phyloP scores from a whole-genome alignment of 345 rosid species.

The Bruguiera sexangula region DNA sequence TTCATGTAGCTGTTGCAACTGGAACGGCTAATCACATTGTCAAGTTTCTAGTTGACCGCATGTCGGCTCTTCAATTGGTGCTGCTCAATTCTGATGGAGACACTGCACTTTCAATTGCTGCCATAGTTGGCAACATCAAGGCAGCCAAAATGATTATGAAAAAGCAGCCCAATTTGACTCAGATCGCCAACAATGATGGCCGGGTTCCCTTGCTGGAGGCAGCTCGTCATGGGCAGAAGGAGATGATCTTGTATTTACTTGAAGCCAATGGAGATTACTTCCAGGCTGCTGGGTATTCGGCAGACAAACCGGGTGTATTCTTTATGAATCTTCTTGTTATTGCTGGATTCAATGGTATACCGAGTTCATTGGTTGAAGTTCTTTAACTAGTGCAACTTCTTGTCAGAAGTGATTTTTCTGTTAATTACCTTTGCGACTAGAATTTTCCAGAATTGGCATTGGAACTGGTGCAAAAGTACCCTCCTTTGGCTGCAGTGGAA shows the following conservation, averaged over 20 bases:
- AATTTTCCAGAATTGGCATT: conserved; percentile 8
- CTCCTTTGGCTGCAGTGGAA: not conserved
- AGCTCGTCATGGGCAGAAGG: conserved; percentile 12
- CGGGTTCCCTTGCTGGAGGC: no score
- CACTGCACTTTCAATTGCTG: conserved; percentile 14
- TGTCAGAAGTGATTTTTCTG: no score
- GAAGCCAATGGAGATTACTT: no score
- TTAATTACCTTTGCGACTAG: no score
- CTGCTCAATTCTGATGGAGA: conserved; percentile 7
- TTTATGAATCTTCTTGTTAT: no score
- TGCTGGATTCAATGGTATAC: no score
- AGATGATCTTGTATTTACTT: conserved; percentile 1
- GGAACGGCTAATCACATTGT: no score
- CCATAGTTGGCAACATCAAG: conserved; percentile 12
- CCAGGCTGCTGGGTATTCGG: no score
- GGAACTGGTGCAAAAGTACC: conserved; percentile 7
- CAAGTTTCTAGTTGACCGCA: not conserved
- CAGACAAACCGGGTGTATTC: no score
- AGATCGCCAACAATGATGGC: not conserved
- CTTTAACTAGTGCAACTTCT: no score
- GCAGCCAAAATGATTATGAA: conserved; percentile 14
- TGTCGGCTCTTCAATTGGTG: conserved; percentile 6
- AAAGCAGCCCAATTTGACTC: conserved; percentile 12
- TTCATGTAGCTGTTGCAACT: no score
- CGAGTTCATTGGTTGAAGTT: no score